These are phyloP conservation scores for Chrysoporthe deuterocubensis DNA, from an alignment of 2,329 filamentous ascomycete genomes.

Conservation along the genomic window DNA sequence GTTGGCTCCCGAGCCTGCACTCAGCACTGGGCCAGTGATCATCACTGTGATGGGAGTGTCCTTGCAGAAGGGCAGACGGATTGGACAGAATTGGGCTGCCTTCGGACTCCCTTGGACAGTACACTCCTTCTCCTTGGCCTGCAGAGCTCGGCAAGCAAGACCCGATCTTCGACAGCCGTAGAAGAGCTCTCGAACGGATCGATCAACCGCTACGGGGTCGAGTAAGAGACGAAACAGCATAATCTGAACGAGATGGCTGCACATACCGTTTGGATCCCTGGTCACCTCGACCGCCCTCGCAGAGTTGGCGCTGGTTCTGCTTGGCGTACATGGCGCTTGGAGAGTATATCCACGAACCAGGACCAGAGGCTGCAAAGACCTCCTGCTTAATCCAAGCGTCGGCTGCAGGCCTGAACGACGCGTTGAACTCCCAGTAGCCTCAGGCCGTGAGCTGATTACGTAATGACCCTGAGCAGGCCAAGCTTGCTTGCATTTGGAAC, in stretches of 20 bases:
- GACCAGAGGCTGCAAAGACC: neutral
- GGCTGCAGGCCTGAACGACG: neutral
- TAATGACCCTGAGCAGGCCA: neutral
- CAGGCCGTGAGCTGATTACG: neutral
- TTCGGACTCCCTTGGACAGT: neutral
- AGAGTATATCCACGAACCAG: neutral
- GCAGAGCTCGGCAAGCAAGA: neutral
- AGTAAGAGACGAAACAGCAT: neutral
- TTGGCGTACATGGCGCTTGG: neutral
- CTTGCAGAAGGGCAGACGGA: neutral
- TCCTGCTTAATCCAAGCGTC: neutral
- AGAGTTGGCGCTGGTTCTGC: neutral
- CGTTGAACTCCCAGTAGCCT: neutral
- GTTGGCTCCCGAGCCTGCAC: neutral
- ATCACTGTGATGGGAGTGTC: neutral
- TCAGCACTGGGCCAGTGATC: neutral
- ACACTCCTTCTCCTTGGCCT: neutral
- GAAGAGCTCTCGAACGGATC: neutral
- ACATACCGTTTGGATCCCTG: neutral
- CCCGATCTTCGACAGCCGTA: neutral
- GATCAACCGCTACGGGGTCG: neutral
- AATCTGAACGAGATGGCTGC: neutral
- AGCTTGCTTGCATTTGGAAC: neutral
- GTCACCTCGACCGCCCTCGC: neutral
- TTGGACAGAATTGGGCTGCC: too few relatives aligned